phyloP scores from a whole-genome alignment of 2,329 filamentous ascomycete genomes.

The Parastagonospora avenae region DNA sequence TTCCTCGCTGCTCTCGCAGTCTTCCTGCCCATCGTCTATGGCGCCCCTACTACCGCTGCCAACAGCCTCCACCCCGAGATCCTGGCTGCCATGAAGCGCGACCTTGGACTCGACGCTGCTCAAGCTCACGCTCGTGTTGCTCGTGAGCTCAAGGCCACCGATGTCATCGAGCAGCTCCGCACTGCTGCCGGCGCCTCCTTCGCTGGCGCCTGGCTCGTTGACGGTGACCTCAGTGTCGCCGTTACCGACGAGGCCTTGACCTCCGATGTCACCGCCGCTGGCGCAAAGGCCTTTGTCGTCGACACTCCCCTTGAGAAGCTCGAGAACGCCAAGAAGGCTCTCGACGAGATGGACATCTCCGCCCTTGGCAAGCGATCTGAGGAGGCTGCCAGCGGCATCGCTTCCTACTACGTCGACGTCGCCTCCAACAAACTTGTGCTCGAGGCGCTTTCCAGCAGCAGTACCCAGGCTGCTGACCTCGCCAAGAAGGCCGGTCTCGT shows the following conservation, averaged over 20 bases:
- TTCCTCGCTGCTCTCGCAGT: conserved; percentile 48
- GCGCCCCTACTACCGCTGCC: conserved; percentile 45
- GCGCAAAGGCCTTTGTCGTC: conserved; percentile 43
- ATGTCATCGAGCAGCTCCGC: conserved; percentile 47
- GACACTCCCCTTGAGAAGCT: conserved; percentile 45
- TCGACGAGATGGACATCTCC: conserved; percentile 45
- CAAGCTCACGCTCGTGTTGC: conserved; percentile 48
- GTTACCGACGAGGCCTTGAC: conserved; percentile 47
- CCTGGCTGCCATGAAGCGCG: conserved; percentile 52
- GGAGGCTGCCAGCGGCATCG: conserved; percentile 34
- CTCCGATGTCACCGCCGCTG: conserved; percentile 44
- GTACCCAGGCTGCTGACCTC: conserved; percentile 42
- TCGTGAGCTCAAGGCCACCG: conserved; percentile 44
- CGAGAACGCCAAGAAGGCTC: conserved; percentile 45
- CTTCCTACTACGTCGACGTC: conserved; percentile 49
- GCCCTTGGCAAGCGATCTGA: conserved; percentile 30
- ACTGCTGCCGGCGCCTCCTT: conserved; percentile 42
- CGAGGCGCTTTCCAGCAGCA: conserved; percentile 46
- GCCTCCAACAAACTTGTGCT: conserved; percentile 50
- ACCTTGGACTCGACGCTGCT: conserved; percentile 48
- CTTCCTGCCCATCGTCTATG: conserved; percentile 49
- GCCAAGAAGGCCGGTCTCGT: conserved; percentile 47
- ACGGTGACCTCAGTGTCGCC: conserved; percentile 46
- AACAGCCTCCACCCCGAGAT: conserved; percentile 49
- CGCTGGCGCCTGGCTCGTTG: conserved; percentile 49